phyloP scores from a whole-genome alignment of 192 early-diverging fungal species.

The Gryganskiella cystojenkinii region DNA sequence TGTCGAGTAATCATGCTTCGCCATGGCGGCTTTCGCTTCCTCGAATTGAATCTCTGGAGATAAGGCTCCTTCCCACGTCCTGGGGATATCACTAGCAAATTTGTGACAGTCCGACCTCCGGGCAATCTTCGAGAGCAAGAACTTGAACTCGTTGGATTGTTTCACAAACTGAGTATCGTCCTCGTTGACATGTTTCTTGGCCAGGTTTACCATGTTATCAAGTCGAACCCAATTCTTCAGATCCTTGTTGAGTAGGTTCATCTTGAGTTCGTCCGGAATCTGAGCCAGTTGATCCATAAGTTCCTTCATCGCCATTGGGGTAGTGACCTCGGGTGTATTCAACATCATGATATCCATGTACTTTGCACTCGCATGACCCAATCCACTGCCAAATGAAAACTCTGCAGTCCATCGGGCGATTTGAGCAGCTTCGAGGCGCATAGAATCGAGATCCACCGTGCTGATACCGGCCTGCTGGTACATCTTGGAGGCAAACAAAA shows the following conservation, averaged over 20 bases:
- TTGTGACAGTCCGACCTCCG: constrained; percentile 38
- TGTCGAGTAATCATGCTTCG: constrained; percentile 33
- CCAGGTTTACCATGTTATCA: constrained; percentile 34
- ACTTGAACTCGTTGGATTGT: constrained; percentile 48
- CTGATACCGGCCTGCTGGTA: constrained; percentile 10
- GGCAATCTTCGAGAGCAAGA: constrained; percentile 43
- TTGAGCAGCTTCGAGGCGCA: constrained; percentile 20
- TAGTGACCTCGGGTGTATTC: constrained; percentile 16
- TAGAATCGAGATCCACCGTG: neutral
- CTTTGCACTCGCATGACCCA: constrained; percentile 9
- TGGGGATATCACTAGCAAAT: constrained; percentile 40
- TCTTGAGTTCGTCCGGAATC: constrained; percentile 38
- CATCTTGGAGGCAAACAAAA: constrained; percentile 35
- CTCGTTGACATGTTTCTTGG: constrained; percentile 16
- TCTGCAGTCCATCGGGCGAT: constrained; percentile 21
- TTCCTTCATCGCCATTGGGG: constrained; percentile 22
- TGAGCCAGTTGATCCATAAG: constrained; percentile 28
- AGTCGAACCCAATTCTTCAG: constrained; percentile 39
- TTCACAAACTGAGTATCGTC: constrained; percentile 2
- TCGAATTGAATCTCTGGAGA: constrained; percentile 46
- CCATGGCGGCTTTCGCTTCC: constrained; percentile 41
- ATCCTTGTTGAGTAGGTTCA: constrained; percentile 34
- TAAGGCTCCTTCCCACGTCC: constrained; percentile 42
- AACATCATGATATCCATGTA: constrained; percentile 42
- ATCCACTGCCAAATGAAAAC: constrained; percentile 17